phyloP scores from a whole-genome alignment of 805 yeast genomes.

The Schizosaccharomyces cryophilus region DNA sequence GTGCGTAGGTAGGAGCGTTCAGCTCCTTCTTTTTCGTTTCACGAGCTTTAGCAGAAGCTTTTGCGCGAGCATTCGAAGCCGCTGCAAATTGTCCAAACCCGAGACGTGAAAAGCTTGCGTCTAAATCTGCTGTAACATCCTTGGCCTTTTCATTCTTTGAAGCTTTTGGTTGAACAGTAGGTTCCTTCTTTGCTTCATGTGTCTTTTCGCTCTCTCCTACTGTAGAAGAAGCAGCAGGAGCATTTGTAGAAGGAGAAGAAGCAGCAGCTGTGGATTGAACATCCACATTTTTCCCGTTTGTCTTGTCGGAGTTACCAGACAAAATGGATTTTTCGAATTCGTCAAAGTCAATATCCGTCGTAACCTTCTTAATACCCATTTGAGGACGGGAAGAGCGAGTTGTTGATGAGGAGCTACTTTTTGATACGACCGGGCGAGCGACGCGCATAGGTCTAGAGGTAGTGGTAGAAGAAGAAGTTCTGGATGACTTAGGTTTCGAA shows the following conservation, averaged over 20 bases:
- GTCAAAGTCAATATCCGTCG: constrained; percentile 32
- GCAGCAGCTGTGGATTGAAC: background rate
- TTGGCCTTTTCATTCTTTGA: background rate
- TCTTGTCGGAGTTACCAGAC: background rate
- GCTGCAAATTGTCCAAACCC: constrained; percentile 54
- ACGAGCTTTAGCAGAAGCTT: constrained; percentile 22
- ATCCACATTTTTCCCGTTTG: background rate
- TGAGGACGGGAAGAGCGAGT: background rate
- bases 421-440: no score
- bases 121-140: background rate
- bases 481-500: no score
- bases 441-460: no score
- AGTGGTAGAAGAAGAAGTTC: no score
- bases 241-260: constrained; percentile 9
- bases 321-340: background rate
- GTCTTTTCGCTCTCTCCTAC: background rate
- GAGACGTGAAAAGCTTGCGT: constrained; percentile 30
- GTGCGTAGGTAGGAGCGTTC: constrained; percentile 10
- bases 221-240: constrained; percentile 6
- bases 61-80: constrained; percentile 10
- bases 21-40: background rate
- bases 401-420: background rate
- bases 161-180: no score
- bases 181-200: no score
- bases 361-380: constrained; percentile 14